A percentile compares a stretch with the other conserved stretches of the same genome.
phyloP scores from a whole-genome alignment of 2,329 filamentous ascomycete genomes.

The Aspergillus ochraceoroseus region DNA sequence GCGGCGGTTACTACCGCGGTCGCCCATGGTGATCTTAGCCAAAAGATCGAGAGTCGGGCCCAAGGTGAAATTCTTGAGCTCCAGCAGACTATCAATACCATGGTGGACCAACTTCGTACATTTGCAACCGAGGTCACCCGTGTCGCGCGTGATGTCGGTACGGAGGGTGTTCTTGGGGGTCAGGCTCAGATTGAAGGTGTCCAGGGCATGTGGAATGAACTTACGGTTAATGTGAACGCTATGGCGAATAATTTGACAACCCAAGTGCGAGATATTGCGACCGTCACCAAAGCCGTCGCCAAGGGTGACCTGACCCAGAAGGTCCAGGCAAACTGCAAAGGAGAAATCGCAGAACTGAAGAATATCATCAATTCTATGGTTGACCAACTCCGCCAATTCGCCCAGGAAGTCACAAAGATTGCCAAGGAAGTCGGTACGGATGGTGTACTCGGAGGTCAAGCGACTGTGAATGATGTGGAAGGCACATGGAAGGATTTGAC shows the following conservation, averaged over 20 bases:
- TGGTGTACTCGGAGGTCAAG: slow-evolving; percentile 87
- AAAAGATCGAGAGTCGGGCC: slow-evolving; percentile 77
- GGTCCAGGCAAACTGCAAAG: slow-evolving; percentile 86
- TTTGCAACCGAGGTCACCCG: slow-evolving; percentile 81
- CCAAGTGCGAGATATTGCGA: slow-evolving; percentile 91
- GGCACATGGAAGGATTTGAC: slow-evolving; percentile 97
- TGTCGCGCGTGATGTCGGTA: slow-evolving; percentile 77
- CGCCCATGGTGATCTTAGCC: slow-evolving; percentile 74
- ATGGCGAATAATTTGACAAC: slow-evolving; percentile 85
- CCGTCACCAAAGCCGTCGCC: slow-evolving; percentile 63
- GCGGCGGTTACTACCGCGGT: slow-evolving; percentile 79
- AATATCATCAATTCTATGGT: slow-evolving; percentile 99
- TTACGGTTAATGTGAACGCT: slow-evolving; percentile 80
- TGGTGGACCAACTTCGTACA: slow-evolving; percentile 79
- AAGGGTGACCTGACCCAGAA: slow-evolving; percentile 93
- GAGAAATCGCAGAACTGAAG: slow-evolving; percentile 90
- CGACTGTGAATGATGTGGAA: slow-evolving; percentile 91
- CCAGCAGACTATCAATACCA: slow-evolving; percentile 82
- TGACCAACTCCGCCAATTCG: slow-evolving; percentile 93
- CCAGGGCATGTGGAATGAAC: slow-evolving; percentile 82
- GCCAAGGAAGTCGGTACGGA: slow-evolving; percentile 96
- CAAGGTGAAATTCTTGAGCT: slow-evolving; percentile 77
- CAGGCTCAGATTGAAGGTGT: slow-evolving; percentile 80
- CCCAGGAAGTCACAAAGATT: slow-evolving; percentile 92
- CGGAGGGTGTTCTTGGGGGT: slow-evolving; percentile 74